Base-by-base conservation (phyloP, 768 basidiomycete species). In the Agrocybe praecox region DNA sequence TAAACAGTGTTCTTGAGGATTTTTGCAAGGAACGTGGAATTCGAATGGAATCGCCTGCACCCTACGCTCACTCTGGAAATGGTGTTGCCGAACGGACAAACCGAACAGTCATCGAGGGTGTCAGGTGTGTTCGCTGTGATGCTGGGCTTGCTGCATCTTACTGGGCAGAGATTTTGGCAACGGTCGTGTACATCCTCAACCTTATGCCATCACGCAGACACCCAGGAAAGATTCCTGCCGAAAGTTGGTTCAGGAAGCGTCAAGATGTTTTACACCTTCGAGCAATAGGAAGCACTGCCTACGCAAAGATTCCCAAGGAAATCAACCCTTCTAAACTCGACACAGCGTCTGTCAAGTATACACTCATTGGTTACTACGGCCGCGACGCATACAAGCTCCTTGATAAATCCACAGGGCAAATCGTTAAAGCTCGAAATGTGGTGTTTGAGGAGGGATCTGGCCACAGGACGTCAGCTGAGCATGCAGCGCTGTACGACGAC, bases 361-460 rank as follows among this genome's bases (percentile, higher is more conserved):
- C 43, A 11, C 34, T 65, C 8, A 58, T 65, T 1, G 52, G 57
- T 21, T 49, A 56, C 5, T 51, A 65, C 24, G 59, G 61, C 19
- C 12, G 34, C 14, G 59, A 49, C 1, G 24, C 53, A 0, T 65
- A 65, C 24, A 32, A 36, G 21, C 50, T 65, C 9, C 33, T 62
- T n/a, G 59, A 62, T 33, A 49, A 52, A 0, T 49, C 62, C 15
- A 62, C 59, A 1, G 56, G 58, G 0, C 14, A 54, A 7, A 54
- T 65, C 4, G 34, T 59, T 6, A 49, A 50, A 21, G 46, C 52
- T 18, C 23, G 57, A n/a, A 53, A 59, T 22, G 56, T 65, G 2
- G 29, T 40, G 22, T 65, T 65, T 34, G 55, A 65, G 18, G 62
- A 65, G 40, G 64, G 58, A 1, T 11, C 18, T 36, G 60, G 62